A percentile compares a stretch with the other conserved stretches of the same genome.
Evolutionary conservation across 2,329 filamentous ascomycete genomes (phyloP).

Genomic region (Xylariaceae sp.): DNA sequence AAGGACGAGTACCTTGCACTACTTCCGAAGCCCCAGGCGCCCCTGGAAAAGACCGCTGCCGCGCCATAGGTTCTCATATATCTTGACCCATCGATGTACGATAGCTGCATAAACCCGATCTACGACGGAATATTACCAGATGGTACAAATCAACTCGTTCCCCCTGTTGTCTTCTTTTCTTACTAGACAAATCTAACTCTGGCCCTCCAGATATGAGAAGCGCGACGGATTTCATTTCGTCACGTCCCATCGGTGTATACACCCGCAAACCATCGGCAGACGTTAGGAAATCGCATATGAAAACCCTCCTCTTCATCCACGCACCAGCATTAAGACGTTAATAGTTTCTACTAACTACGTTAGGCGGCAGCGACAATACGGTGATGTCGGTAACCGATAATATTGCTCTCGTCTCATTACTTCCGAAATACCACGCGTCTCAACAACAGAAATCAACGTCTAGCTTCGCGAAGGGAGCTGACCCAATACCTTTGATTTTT

Average conservation of each 20-base stretch:
- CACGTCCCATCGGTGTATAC: too few relatives aligned
- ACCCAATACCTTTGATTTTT: neutral
- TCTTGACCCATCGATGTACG: neutral
- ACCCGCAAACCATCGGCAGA: too few relatives aligned
- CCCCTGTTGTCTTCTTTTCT: neutral
- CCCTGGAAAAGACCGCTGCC: neutral
- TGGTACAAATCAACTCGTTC: neutral
- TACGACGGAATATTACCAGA: neutral
- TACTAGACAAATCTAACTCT: too few relatives aligned
- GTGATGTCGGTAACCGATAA: neutral
- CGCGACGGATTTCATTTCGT: too few relatives aligned
- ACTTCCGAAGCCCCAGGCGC: neutral
- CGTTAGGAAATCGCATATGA: too few relatives aligned
- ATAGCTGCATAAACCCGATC: too few relatives aligned
- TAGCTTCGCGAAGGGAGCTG: neutral
- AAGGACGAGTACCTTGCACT: slow-evolving; percentile 39
- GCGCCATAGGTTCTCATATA: neutral
- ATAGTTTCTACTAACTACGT: too few relatives aligned
- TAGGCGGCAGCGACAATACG: neutral
- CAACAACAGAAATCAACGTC: neutral
- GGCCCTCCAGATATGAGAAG: too few relatives aligned
- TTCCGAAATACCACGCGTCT: neutral
- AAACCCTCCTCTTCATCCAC: too few relatives aligned
- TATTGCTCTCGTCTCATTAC: neutral
- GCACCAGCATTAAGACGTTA: too few relatives aligned